Base-by-base conservation (phyloP, 2,329 filamentous ascomycete genomes). In the Seiridium cupressi region DNA sequence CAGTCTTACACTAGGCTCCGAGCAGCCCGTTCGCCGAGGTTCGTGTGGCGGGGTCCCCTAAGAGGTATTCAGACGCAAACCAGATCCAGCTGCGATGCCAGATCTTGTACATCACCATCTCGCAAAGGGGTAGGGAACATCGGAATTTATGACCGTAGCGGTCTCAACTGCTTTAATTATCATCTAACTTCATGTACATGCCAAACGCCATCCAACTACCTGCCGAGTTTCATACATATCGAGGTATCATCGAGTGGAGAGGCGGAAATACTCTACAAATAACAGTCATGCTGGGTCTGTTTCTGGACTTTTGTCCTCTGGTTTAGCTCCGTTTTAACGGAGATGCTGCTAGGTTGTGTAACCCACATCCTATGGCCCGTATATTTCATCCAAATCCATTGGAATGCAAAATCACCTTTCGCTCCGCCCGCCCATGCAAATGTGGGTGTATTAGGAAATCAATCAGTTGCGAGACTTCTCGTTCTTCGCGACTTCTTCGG, bases 211-310 rank as follows among this genome's bases (percentile, higher is more conserved):
- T 26, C 18, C 18, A 26, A 26, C 18, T 26, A 26, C 18, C 18
- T 26, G 18, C 18, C 18, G 18, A 26, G 18, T 26, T 26, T 26
- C 18, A 26, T 26, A 26, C 18, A 26, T 26, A 26, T 26, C 18
- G n/a, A 51, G 63, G 64, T 64, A 65, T 64, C 49, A 26, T 53
- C 63, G 65, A 65, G 63, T 65, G 65, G 65, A 66, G 64, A 42
- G 61, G 63, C 61, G 62, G 46, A 55, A 62, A 64, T 64, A 63
- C 59, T 64, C 56, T 66, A 66, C 60, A 63, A 62, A 35, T 35
- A 51, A 53, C 32, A 35, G 31, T 18, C 35, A 10, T 26, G 32
- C 34, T 35, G 35, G 49, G 11, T 34, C 49, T 38, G 18, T 26
- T 26, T 26, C 18, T 26, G 18, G 18, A 26, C 11, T 26, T 53